phyloP scores from a whole-genome alignment of 768 basidiomycete species.

The Cyathus striatus region DNA sequence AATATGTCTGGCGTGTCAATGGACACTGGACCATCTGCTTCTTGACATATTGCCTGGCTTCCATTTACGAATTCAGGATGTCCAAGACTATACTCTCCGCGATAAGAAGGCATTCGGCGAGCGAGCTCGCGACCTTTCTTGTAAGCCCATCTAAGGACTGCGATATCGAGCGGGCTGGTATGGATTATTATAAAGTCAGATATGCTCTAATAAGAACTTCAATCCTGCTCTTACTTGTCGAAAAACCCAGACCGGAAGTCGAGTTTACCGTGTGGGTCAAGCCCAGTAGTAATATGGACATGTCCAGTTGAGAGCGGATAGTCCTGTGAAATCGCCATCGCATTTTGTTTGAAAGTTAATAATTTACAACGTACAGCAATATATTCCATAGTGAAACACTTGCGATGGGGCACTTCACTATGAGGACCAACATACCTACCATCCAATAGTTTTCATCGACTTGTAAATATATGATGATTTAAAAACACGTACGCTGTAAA shows the following conservation, averaged over 20 bases:
- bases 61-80: slow-evolving; percentile 26
- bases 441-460: background rate
- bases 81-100: slow-evolving; percentile 6
- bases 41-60: slow-evolving; percentile 18
- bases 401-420: slow-evolving; percentile 12
- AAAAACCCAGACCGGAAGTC: slow-evolving; percentile 33
- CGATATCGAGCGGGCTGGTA: slow-evolving; percentile 34
- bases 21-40: slow-evolving; percentile 17
- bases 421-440: slow-evolving; percentile 13
- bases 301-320: slow-evolving; percentile 37
- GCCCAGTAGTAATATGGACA: slow-evolving; percentile 32
- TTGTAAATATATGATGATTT: background rate
- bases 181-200: background rate
- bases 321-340: slow-evolving; percentile 13
- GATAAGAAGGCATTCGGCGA: slow-evolving; percentile 36
- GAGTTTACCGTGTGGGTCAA: slow-evolving; percentile 25
- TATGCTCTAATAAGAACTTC: slow-evolving; percentile 4
- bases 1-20: slow-evolving; percentile 25
- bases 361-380: background rate
- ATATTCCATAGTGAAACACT: slow-evolving; percentile 19
- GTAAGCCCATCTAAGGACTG: slow-evolving; percentile 40
- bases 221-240: slow-evolving; percentile 17
- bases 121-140: slow-evolving; percentile 46
- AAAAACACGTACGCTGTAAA: background rate
- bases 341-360: background rate